phyloP scores from a whole-genome alignment of 306 rosid genomes.

The Quercus agrifolia region DNA sequence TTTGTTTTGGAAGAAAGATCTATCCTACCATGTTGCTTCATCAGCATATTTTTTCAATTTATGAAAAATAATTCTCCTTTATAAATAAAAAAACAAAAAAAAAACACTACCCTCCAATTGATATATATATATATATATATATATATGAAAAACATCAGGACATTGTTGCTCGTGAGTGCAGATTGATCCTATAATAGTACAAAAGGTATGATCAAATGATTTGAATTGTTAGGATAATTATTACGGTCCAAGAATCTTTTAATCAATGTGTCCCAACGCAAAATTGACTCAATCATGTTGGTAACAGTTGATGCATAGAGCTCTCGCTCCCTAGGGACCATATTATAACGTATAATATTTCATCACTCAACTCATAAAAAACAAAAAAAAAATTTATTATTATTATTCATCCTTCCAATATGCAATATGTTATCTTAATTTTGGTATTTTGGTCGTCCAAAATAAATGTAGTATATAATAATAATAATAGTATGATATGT shows the following conservation, averaged over 20 bases:
- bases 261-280: constrained; percentile 33
- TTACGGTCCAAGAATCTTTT: constrained; percentile 40
- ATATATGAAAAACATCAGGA: constrained; percentile 1
- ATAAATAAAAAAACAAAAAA: too few species aligned
- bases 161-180: constrained; percentile 9
- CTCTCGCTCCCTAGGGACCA: not conserved
- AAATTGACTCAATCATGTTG: constrained; percentile 57
- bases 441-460: not conserved
- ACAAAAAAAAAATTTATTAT: not conserved
- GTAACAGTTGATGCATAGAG: not conserved
- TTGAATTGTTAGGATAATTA: constrained; percentile 39
- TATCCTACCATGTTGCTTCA: not conserved
- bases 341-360: not conserved
- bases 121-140: not conserved
- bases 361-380: not conserved
- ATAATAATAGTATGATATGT: not conserved
- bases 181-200: constrained; percentile 25
- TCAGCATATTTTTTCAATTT: not conserved
- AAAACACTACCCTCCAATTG: not conserved
- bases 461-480: not conserved
- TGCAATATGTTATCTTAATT: constrained; percentile 19
- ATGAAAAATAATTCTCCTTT: not conserved
- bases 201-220: constrained; percentile 29
- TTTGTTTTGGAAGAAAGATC: not conserved
- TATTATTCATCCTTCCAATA: not conserved